Base-by-base conservation (phyloP, 108 stramenopile genomes). In the Asterionellopsis glacialis region DNA sequence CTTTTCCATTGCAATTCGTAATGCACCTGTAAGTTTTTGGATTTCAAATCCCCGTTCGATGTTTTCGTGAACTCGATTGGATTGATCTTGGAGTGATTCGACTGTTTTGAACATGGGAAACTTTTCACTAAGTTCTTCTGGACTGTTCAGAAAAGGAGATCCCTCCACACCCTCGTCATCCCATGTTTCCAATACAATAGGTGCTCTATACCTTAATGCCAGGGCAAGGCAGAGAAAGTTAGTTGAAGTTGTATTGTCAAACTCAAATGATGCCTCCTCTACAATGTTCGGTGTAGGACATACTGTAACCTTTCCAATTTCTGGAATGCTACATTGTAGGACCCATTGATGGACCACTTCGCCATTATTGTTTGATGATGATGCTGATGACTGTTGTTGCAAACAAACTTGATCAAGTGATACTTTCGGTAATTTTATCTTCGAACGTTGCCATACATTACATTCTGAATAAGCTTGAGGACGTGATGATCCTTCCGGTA, bases 21-120 rank as follows among this genome's bases (percentile, higher is more conserved):
- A 63, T 39, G 80, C 80, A 12, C 72, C 73, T 25, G 55, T 55
- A 49, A 81, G 61, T 64, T 77, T 68, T 52, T 77, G 61, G 22
- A 76, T 70, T 54, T 76, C 69, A 61, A 81, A 81, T 10, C 72
- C 65, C 23, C 41, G 57, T 64, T 70, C 75, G 41, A 81, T 64
- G 50, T 62, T 76, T 47, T 53, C 23, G 11, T 51, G 25, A 10
- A 76, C 72, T n/a, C 73, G 72, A 15, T 27, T 45, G 9, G 62
- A 61, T 6, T 57, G 40, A 51, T 76, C 65, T 24, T 61, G 72
- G 45, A 81, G 52, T 25, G 45, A 43, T 21, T 33, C 42, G 5
- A 67, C 55, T 12, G 64, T 67, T 10, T 51, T 61, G 15, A 70
- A 64, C 49, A 70, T 48, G 6, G 80, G 80, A 63, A 81, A 77